Percentiles rank a stretch among this genome's conserved stretches.
phyloP scores from a whole-genome alignment of 257 asterid species.

The Solanum dulcamara region DNA sequence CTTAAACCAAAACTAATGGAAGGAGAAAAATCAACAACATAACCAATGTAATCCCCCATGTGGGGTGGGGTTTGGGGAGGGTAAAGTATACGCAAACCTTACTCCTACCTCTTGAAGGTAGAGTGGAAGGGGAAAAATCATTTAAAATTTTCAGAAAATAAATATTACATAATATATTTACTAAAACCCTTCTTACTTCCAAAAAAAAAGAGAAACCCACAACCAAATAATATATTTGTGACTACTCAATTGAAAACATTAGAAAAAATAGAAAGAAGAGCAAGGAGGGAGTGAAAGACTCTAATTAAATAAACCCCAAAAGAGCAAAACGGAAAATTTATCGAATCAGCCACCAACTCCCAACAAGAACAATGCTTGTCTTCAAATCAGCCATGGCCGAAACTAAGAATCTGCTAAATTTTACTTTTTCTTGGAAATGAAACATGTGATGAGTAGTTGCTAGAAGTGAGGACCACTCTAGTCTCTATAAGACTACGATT shows the following conservation, averaged over 20 bases:
- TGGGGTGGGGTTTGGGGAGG: background rate
- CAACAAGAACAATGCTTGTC: constrained; percentile 57
- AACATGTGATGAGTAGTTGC: background rate
- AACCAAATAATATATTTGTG: background rate
- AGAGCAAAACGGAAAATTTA: constrained; percentile 9
- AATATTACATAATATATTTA: background rate
- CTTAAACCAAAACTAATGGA: background rate
- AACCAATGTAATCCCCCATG: background rate
- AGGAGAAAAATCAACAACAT: background rate
- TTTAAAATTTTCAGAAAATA: background rate
- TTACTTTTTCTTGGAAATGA: background rate
- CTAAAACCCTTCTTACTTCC: background rate
- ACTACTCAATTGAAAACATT: background rate
- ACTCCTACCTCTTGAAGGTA: background rate
- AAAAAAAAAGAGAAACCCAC: background rate
- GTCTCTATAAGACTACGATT: background rate
- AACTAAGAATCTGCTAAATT: constrained; percentile 15
- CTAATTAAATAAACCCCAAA: background rate
- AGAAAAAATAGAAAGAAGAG: background rate
- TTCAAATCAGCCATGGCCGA: constrained; percentile 47
- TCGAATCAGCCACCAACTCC: constrained; percentile 92
- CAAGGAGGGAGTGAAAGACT: background rate
- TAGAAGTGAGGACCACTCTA: constrained; percentile 4
- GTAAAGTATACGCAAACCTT: background rate
- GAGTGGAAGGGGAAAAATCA: background rate